Evolutionary conservation across 441 rosid genomes (phyloP).

Genomic region (Arabidopsis lyrata): DNA sequence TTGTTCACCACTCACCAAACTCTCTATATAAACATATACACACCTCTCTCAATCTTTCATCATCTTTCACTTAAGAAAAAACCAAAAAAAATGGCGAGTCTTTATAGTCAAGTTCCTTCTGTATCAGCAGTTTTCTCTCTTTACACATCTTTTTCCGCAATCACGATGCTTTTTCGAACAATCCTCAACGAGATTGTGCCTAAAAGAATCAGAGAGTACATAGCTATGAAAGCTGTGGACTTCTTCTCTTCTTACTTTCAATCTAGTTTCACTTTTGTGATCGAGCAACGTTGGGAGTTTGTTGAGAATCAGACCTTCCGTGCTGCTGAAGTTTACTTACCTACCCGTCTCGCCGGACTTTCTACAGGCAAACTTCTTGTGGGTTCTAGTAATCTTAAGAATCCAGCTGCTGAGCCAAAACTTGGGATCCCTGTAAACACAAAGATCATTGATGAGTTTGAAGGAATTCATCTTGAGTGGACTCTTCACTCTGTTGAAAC

Average conservation of each 20-base stretch:
- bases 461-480: conserved; percentile 56
- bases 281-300: conserved; percentile 62
- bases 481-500: conserved; percentile 51
- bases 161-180: conserved; percentile 58
- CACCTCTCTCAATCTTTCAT: conserved; percentile 5
- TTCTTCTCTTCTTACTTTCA: conserved; percentile 48
- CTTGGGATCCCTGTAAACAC: conserved; percentile 50
- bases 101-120: conserved; percentile 50
- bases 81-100: conserved; percentile 38
- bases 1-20: conserved; percentile 9
- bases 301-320: conserved; percentile 59
- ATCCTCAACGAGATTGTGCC: conserved; percentile 59
- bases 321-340: conserved; percentile 56
- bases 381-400: conserved; percentile 57
- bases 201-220: conserved; percentile 45
- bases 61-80: not conserved
- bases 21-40: conserved; percentile 18
- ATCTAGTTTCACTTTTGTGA: conserved; percentile 54
- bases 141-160: conserved; percentile 58
- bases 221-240: conserved; percentile 38
- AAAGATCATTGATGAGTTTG: conserved; percentile 48
- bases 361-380: conserved; percentile 50
- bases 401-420: conserved; percentile 53
- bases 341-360: conserved; percentile 46
- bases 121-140: conserved; percentile 52